Evolutionary conservation across 768 basidiomycete species (phyloP).

Genomic region (Austroboletus festivus): DNA sequence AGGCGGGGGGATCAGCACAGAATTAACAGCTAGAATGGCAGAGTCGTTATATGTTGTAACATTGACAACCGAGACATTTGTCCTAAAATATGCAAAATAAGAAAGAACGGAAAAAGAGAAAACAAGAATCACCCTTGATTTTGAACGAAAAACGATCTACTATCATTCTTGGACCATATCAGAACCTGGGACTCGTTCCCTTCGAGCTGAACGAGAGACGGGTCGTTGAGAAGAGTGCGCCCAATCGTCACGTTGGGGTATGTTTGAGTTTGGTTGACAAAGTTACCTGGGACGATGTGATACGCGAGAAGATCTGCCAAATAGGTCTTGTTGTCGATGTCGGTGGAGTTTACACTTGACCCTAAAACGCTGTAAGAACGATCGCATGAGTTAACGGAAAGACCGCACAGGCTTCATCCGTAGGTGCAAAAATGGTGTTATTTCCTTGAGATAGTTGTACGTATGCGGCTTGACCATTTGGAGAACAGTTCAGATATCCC

Average conservation of each 20-base stretch:
- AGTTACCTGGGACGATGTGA: constrained; percentile 54
- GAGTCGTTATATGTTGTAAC: constrained; percentile 38
- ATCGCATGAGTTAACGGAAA: neutral
- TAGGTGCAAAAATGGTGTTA: constrained; percentile 57
- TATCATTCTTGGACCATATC: constrained; percentile 38
- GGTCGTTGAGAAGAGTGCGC: constrained; percentile 56
- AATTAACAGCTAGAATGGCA: constrained; percentile 47
- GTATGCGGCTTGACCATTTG: constrained; percentile 43
- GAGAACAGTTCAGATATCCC: constrained; percentile 41
- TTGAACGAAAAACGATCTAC: constrained; percentile 42
- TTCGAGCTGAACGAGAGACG: constrained; percentile 49
- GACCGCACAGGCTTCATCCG: constrained; percentile 51
- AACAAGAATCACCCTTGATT: constrained; percentile 44
- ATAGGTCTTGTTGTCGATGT: constrained; percentile 31
- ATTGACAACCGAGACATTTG: constrained; percentile 37
- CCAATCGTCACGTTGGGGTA: constrained; percentile 62
- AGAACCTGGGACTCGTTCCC: constrained; percentile 58
- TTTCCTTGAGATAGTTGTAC: constrained; percentile 40
- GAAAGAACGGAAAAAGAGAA: neutral
- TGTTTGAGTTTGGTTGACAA: constrained; percentile 39
- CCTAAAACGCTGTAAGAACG: constrained; percentile 8
- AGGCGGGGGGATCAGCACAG: constrained; percentile 52
- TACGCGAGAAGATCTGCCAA: constrained; percentile 53
- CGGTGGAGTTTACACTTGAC: neutral
- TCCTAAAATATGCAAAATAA: constrained; percentile 15